phyloP scores from a whole-genome alignment of 129 eudicot species.

The Pittosporum tobira region DNA sequence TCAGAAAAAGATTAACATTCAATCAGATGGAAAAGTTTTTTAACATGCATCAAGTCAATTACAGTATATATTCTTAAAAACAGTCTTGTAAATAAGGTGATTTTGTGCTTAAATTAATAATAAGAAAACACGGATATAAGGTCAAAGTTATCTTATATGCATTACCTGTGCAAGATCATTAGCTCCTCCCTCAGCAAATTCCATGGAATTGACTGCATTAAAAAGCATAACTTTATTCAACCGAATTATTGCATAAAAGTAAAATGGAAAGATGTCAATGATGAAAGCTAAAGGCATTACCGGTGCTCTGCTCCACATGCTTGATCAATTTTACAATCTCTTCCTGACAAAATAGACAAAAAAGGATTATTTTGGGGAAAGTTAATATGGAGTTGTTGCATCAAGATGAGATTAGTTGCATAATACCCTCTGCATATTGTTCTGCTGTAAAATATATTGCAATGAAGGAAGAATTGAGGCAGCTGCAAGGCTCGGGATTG shows the following conservation, averaged over 20 bases:
- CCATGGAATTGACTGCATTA: constrained; percentile 42
- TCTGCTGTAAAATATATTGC: constrained; percentile 77
- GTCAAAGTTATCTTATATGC: no score
- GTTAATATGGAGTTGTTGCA: background rate
- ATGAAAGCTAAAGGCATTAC: constrained; percentile 26
- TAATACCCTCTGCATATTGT: constrained; percentile 74
- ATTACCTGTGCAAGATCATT: constrained; percentile 50
- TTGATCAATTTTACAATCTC: constrained; percentile 67
- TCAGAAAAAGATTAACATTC: background rate
- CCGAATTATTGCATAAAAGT: background rate
- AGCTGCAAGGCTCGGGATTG: constrained; percentile 32
- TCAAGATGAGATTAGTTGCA: constrained; percentile 17
- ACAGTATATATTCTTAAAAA: no score
- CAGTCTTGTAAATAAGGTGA: no score
- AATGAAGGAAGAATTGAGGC: constrained; percentile 68
- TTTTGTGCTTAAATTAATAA: no score
- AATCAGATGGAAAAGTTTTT: background rate
- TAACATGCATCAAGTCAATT: no score
- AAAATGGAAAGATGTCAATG: background rate
- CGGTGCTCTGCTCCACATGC: constrained; percentile 60
- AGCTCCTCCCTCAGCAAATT: constrained; percentile 39
- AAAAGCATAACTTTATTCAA: constrained; percentile 6
- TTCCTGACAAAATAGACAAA: constrained; percentile 39
- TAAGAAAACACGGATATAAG: no score
- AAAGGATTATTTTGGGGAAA: constrained; percentile 14